Evolutionary conservation across 345 rosid genomes (phyloP).

Genomic region (Linum usitatissimum): DNA sequence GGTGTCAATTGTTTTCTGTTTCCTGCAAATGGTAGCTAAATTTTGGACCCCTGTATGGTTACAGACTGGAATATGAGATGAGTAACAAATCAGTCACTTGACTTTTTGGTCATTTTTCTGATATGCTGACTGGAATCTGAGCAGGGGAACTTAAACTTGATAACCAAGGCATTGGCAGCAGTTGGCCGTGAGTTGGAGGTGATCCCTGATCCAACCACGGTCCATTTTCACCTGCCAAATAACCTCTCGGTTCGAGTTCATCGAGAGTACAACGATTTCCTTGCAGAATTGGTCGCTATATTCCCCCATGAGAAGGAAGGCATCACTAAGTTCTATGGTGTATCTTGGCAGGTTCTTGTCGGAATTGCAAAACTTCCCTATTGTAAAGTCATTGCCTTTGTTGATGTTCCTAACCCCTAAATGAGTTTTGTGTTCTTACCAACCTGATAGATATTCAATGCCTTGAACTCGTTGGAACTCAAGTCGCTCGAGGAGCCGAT

Average conservation of each 20-base stretch:
- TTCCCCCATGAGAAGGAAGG: constrained; percentile 91
- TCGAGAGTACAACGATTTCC: constrained; percentile 57
- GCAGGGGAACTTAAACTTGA: constrained; percentile 90
- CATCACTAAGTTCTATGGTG: constrained; percentile 64
- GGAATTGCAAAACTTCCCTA: constrained; percentile 7
- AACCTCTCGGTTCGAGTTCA: constrained; percentile 65
- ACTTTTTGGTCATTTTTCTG: no score
- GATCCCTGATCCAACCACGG: constrained; percentile 89
- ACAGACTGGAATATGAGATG: no score
- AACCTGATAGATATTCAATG: constrained; percentile 58
- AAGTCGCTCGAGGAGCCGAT: constrained; percentile 96
- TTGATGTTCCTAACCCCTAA: constrained; percentile 12
- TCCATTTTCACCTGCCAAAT: constrained; percentile 86
- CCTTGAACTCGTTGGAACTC: constrained; percentile 77
- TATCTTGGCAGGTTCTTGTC: constrained; percentile 76
- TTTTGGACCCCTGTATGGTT: not conserved
- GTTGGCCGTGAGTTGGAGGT: constrained; percentile 86
- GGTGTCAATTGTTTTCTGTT: not conserved
- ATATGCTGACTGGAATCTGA: constrained; percentile 18
- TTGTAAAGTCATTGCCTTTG: constrained; percentile 1
- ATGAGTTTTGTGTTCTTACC: constrained; percentile 1
- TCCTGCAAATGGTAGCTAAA: no score
- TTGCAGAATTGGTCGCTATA: constrained; percentile 48
- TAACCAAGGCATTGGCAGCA: constrained; percentile 76
- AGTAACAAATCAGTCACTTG: no score